Percentiles rank a stretch among this genome's conserved stretches.
Conservation (phyloP, 306 rosid genomes). For the Vigna mungo region DNA sequence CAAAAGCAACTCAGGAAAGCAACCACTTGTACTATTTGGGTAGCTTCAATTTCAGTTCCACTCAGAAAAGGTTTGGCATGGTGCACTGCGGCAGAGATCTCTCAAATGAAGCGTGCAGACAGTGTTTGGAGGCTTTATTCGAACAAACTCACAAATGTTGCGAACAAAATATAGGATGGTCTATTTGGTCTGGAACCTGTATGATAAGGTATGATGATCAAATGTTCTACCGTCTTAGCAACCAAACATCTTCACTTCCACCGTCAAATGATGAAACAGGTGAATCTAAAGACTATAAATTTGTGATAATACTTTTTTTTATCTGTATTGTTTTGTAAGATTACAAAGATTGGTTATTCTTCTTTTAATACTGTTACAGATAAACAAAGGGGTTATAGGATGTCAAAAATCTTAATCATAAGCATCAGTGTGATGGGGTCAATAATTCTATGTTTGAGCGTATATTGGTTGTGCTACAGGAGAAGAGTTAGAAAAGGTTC, state of each 20-base stretch:
- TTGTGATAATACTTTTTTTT: no score
- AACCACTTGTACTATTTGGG: neutral
- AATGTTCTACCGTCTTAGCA: slow-evolving; percentile 10
- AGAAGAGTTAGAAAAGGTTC: neutral
- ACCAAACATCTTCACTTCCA: slow-evolving; percentile 4
- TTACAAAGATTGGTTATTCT: neutral
- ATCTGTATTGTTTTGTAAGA: no score
- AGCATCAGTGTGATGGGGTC: neutral
- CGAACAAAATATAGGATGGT: neutral
- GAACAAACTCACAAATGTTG: neutral
- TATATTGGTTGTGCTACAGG: neutral
- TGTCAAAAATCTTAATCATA: neutral
- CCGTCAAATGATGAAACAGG: neutral
- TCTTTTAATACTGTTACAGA: neutral
- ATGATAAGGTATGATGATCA: neutral
- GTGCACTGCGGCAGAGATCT: neutral
- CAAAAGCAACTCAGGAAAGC: neutral
- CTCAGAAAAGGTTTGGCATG: slow-evolving; percentile 8
- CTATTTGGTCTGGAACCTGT: neutral
- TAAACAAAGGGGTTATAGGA: neutral
- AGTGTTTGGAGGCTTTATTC: neutral
- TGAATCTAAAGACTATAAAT: neutral
- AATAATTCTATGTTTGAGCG: neutral
- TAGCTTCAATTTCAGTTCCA: neutral
- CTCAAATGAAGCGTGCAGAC: neutral